Evolutionary conservation across 2,329 filamentous ascomycete species (phyloP).

Genomic region (Aureobasidium sp.): DNA sequence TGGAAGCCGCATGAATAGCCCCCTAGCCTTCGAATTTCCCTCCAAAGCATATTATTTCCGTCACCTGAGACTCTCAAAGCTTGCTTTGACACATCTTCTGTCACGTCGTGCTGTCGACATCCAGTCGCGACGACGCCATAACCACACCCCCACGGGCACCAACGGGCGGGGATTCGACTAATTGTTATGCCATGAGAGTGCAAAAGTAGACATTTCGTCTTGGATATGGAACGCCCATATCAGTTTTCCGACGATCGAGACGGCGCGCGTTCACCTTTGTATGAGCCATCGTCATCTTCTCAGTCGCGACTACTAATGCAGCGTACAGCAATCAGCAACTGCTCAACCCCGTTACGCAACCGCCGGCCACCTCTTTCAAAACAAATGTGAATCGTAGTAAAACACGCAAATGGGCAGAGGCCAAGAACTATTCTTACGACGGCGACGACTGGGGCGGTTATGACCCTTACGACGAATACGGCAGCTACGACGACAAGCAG

Average conservation of each 20-base stretch:
- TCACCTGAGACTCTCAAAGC: neutral
- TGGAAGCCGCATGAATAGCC: neutral
- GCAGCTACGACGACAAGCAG: constrained; percentile 41
- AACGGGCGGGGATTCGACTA: constrained; percentile 7
- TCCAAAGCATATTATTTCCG: constrained; percentile 1
- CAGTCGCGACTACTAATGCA: constrained; percentile 5
- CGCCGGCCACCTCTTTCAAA: constrained; percentile 57
- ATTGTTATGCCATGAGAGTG: constrained; percentile 9
- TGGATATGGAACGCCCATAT: constrained; percentile 33
- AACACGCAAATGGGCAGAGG: constrained; percentile 92
- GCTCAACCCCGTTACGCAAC: constrained; percentile 22
- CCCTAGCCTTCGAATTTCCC: neutral
- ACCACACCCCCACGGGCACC: neutral
- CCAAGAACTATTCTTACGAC: constrained; percentile 78
- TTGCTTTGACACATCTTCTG: neutral
- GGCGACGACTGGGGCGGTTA: constrained; percentile 85
- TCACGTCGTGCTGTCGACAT: neutral
- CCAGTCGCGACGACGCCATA: constrained; percentile 4
- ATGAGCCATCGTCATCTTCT: constrained; percentile 18
- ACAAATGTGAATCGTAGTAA: constrained; percentile 83
- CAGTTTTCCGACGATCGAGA: constrained; percentile 29
- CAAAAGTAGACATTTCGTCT: neutral
- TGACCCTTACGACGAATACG: constrained; percentile 50
- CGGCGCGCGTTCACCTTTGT: constrained; percentile 32
- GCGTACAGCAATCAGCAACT: constrained; percentile 26